Evolutionary conservation across 2,329 filamentous ascomycete genomes (phyloP).

Genomic region (Diaporthe nobilis): DNA sequence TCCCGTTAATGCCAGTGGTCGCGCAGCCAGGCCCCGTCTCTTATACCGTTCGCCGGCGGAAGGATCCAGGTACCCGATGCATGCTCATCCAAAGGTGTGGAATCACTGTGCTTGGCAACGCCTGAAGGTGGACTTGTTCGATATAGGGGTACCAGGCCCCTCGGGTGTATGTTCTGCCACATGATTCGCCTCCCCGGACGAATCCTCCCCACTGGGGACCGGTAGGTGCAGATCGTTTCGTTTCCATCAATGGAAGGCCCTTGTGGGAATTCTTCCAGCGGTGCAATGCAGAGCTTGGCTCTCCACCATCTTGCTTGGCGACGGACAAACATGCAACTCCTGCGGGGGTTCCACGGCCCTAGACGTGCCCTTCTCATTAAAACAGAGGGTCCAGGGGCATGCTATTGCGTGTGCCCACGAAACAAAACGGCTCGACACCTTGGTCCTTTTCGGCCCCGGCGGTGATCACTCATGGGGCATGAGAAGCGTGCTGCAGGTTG

Average conservation of each 20-base stretch:
- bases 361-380: slow-evolving; percentile 13
- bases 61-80: slow-evolving; percentile 19
- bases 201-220: slow-evolving; percentile 8
- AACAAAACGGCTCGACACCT: slow-evolving; percentile 6
- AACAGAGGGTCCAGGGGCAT: slow-evolving; percentile 29
- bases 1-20: neutral
- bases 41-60: slow-evolving; percentile 14
- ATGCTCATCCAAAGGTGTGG: slow-evolving; percentile 24
- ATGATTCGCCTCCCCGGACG: slow-evolving; percentile 27
- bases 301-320: slow-evolving; percentile 30
- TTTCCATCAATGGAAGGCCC: slow-evolving; percentile 33
- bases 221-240: slow-evolving; percentile 12
- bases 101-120: slow-evolving; percentile 11
- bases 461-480: neutral
- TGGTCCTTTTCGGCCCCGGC: neutral
- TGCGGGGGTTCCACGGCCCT: neutral
- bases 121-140: slow-evolving; percentile 23
- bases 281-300: slow-evolving; percentile 32
- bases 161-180: slow-evolving; percentile 1
- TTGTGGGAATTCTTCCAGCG: slow-evolving; percentile 19
- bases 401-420: slow-evolving; percentile 14
- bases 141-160: slow-evolving; percentile 15
- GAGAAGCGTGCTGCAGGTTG: neutral
- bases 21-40: slow-evolving; percentile 12
- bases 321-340: slow-evolving; percentile 24